Evolutionary conservation across 2,329 filamentous ascomycete species (phyloP), one percentile per base, ranked within the genome.

Genomic region (Arthroderma sp.): DNA sequence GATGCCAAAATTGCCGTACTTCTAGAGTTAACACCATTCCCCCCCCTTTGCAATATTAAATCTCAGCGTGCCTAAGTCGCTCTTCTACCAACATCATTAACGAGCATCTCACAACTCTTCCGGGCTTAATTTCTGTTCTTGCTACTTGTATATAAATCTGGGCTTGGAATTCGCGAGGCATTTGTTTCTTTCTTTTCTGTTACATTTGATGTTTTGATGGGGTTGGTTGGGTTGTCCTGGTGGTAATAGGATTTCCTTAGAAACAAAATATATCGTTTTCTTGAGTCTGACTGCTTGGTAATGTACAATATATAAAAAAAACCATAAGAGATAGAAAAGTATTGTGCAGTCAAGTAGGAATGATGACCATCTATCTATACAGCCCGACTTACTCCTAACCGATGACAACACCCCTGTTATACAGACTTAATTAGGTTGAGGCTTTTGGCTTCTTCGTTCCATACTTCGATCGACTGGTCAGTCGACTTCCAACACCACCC

Each of bases 401-500:
- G 23, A 39, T 33, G n/a, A 13, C 13, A 15, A n/a, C 25, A 15
- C 41, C 23, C 3, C 21, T 47, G 41, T 47, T 44, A 11, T 33
- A 51, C 25, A 51, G 33, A 4, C 28, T 8, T 8, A 13, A 23
- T 25, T 54, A 54, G 5, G 51, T 23, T 9, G 51, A 37, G 15
- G 51, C 51, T 85, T 97, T 97, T 0, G 93, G 91, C 78, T 96
- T 97, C 84, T 98, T 98, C 54, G 93, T 95, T 60, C 93, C 93
- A 70, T 95, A 98, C 76, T 98, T 98, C 68, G 90, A 96, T 67
- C 93, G 81, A 72, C 87, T 89, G 21, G 85, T 88, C 67, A 86
- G 81, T 65, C 93, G 81, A 71, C 84, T 93, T 21, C 84, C 85
- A 63, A 98, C 93, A 78, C 93, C 93, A 68, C 89, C 89, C 91